These are phyloP conservation scores for Borovskyia barvae DNA, from an alignment of 208 protist species.

Conservation along the genomic window DNA sequence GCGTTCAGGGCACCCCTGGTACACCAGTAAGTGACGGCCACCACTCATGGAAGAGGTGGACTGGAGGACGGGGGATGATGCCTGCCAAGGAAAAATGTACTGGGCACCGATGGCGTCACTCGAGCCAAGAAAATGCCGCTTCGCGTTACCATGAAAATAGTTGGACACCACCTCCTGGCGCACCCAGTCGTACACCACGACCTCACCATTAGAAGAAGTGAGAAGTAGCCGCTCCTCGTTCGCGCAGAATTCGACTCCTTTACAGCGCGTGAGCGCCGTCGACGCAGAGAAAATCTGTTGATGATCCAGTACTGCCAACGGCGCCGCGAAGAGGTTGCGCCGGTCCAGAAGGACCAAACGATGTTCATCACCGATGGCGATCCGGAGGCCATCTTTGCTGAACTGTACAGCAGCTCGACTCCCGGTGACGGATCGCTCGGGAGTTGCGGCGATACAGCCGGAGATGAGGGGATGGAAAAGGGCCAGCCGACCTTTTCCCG, in stretches of 20 bases:
- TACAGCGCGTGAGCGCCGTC: conserved; percentile 40
- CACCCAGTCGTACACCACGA: conserved; percentile 46
- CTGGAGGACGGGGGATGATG: conserved; percentile 49
- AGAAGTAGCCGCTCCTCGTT: conserved; percentile 44
- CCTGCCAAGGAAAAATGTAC: conserved; percentile 46
- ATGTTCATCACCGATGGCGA: conserved; percentile 65
- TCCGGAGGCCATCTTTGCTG: conserved; percentile 46
- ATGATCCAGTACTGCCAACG: conserved; percentile 35
- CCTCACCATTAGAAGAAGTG: conserved; percentile 68
- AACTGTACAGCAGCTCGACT: conserved; percentile 42
- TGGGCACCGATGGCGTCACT: conserved; percentile 61
- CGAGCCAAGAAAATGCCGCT: conserved; percentile 56
- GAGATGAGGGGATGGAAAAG: conserved; percentile 82
- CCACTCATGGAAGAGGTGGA: conserved; percentile 53
- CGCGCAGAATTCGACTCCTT: conserved; percentile 43
- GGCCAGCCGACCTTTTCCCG: conserved; percentile 41
- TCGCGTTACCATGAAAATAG: conserved; percentile 65
- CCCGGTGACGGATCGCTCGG: conserved; percentile 41
- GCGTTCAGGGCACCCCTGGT: conserved; percentile 15
- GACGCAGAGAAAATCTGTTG: conserved; percentile 39
- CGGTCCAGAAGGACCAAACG: conserved; percentile 62
- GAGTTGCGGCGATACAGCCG: conserved; percentile 64
- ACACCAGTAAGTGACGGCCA: conserved; percentile 76
- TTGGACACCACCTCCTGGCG: conserved; percentile 22
- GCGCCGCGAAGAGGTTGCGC: conserved; percentile 37